Evolutionary conservation across 2,329 filamentous ascomycete genomes (phyloP).

Genomic region (Lasiodiplodia theobromae): DNA sequence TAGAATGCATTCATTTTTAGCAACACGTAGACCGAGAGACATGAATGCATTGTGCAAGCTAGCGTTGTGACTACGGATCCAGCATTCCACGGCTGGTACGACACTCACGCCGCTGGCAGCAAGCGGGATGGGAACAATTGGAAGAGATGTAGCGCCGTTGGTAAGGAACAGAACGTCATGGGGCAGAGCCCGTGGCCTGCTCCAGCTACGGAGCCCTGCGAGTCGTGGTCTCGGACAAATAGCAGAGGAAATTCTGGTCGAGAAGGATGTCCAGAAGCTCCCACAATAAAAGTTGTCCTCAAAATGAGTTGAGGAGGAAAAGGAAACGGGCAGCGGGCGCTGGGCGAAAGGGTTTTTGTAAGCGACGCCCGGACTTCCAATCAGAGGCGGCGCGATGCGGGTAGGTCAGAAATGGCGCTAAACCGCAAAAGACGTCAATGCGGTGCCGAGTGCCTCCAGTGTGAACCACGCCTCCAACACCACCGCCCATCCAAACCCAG

Average conservation of each 20-base stretch:
- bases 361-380: slow-evolving; percentile 26
- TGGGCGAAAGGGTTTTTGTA: slow-evolving; percentile 27
- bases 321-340: slow-evolving; percentile 21
- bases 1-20: slow-evolving; percentile 13
- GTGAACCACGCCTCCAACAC: slow-evolving; percentile 29
- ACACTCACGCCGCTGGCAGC: not conserved
- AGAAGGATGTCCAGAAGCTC: slow-evolving; percentile 53
- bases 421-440: slow-evolving; percentile 28
- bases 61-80: not conserved
- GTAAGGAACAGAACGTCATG: slow-evolving; percentile 71
- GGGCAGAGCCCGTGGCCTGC: slow-evolving; percentile 60
- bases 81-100: not conserved
- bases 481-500: slow-evolving; percentile 20
- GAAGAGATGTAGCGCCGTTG: slow-evolving; percentile 65
- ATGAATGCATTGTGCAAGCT: not conserved
- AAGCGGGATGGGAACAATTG: not conserved
- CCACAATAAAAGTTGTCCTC: slow-evolving; percentile 72
- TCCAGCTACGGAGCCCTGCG: slow-evolving; percentile 69
- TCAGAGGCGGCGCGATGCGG: slow-evolving; percentile 18
- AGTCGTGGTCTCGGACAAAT: slow-evolving; percentile 66
- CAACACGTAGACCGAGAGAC: not conserved
- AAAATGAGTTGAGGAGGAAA: slow-evolving; percentile 62
- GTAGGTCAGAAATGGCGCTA: slow-evolving; percentile 16
- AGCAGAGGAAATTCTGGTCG: slow-evolving; percentile 67
- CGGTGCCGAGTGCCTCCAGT: slow-evolving; percentile 16